Conservation (phyloP, 257 asterid species). For the Cinchona pubescens region DNA sequence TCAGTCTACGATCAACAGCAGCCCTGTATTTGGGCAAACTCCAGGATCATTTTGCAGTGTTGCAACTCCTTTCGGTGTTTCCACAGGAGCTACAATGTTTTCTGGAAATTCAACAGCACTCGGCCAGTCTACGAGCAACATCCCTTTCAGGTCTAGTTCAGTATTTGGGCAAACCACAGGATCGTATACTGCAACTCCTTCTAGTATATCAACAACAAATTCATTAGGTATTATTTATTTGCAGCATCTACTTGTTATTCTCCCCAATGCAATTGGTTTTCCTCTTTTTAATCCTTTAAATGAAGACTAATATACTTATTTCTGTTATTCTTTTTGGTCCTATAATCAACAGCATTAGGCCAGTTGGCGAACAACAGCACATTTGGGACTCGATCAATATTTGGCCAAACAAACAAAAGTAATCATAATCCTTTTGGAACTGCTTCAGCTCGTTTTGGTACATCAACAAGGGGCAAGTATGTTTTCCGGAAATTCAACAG, state of each 20-base stretch:
- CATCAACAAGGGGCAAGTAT: not conserved
- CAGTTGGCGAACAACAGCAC: not conserved
- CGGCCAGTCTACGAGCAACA: not conserved
- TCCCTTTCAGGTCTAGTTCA: too few species aligned
- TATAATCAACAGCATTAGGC: not conserved
- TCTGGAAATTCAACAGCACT: not conserved
- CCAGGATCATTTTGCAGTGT: not conserved
- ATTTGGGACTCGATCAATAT: not conserved
- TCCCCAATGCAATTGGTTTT: not conserved
- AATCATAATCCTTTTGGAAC: not conserved
- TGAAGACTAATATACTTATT: too few species aligned
- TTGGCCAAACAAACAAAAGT: not conserved
- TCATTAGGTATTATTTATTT: not conserved
- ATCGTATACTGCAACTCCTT: not conserved
- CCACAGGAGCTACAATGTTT: not conserved
- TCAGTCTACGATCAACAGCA: too few species aligned
- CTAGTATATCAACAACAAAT: not conserved
- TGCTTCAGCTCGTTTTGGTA: not conserved
- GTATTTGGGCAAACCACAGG: not conserved
- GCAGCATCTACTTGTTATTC: not conserved
- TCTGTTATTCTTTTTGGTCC: not conserved
- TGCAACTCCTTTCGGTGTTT: not conserved
- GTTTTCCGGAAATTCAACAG: not conserved
- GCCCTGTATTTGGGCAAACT: too few species aligned
- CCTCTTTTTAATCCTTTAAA: not conserved